Percentiles rank a stretch among this genome's conserved stretches.
Conservation (phyloP, 2,329 filamentous ascomycete genomes). For the Dactylellina haptotyla region DNA sequence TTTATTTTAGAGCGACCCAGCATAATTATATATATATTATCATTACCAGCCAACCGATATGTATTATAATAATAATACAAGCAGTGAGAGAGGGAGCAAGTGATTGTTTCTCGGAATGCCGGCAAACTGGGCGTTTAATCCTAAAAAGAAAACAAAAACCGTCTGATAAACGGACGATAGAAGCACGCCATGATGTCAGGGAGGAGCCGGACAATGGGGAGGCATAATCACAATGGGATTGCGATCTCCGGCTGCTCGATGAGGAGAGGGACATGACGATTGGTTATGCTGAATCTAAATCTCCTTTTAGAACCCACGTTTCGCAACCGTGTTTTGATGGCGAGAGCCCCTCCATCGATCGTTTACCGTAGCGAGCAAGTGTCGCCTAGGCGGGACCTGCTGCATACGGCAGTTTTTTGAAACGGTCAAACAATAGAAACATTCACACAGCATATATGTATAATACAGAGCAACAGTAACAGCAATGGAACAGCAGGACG, state of each 20-base stretch:
- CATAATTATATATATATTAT: no score
- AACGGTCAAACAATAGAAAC: slow-evolving; percentile 20
- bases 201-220: no score
- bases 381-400: not conserved
- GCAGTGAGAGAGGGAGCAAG: no score
- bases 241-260: no score
- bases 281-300: no score
- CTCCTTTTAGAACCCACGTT: slow-evolving; percentile 32
- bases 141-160: not conserved
- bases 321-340: slow-evolving; percentile 7
- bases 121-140: not conserved
- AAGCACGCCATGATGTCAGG: not conserved
- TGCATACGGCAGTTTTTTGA: slow-evolving; percentile 7
- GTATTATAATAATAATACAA: no score
- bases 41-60: no score
- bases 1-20: no score
- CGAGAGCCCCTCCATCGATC: not conserved
- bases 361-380: slow-evolving; percentile 10
- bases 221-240: no score
- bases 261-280: no score
- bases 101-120: not conserved
- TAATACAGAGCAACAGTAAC: slow-evolving; percentile 5
- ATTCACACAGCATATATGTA: slow-evolving; percentile 6
- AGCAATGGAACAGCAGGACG: slow-evolving; percentile 14
- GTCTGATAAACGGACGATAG: not conserved